Conservation (phyloP, 257 asterid genomes). For the Vinca minor region DNA sequence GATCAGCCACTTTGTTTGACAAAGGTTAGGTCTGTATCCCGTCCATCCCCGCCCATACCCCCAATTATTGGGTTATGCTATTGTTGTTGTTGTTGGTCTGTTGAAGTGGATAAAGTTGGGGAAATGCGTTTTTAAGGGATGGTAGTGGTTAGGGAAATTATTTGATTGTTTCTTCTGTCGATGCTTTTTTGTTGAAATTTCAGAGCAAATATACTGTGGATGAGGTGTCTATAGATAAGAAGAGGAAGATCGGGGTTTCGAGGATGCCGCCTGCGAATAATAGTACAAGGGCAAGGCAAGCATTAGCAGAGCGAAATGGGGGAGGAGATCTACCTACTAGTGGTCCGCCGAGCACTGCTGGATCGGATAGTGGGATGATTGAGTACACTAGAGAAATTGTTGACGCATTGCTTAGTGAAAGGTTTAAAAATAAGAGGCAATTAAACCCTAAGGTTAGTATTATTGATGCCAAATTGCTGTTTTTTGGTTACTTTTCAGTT, state of each 20-base stretch:
- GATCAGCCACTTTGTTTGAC: too few relatives aligned
- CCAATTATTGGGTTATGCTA: too few relatives aligned
- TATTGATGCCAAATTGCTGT: neutral
- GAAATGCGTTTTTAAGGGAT: too few relatives aligned
- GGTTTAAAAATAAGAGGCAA: constrained; percentile 52
- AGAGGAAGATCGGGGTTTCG: constrained; percentile 47
- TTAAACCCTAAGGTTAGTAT: constrained; percentile 39
- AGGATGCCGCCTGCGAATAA: constrained; percentile 48
- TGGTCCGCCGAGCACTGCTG: constrained; percentile 63
- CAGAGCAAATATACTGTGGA: constrained; percentile 50
- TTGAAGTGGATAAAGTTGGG: neutral
- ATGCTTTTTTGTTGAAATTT: constrained; percentile 15
- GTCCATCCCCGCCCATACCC: too few relatives aligned
- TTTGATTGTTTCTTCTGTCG: constrained; percentile 2
- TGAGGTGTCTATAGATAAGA: constrained; percentile 63
- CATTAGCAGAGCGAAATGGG: constrained; percentile 66
- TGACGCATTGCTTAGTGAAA: constrained; percentile 65
- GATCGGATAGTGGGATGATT: constrained; percentile 45
- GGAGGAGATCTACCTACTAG: constrained; percentile 54
- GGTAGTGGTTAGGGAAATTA: neutral
- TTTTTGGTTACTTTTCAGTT: constrained; percentile 1
- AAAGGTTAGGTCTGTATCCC: too few relatives aligned
- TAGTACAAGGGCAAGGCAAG: constrained; percentile 54
- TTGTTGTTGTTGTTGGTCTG: too few relatives aligned
- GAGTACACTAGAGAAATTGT: constrained; percentile 71